A percentile compares a stretch with the other conserved stretches of the same genome.
Evolutionary conservation across 805 yeast species (phyloP).

Genomic region (Schizosaccharomyces lindneri): DNA sequence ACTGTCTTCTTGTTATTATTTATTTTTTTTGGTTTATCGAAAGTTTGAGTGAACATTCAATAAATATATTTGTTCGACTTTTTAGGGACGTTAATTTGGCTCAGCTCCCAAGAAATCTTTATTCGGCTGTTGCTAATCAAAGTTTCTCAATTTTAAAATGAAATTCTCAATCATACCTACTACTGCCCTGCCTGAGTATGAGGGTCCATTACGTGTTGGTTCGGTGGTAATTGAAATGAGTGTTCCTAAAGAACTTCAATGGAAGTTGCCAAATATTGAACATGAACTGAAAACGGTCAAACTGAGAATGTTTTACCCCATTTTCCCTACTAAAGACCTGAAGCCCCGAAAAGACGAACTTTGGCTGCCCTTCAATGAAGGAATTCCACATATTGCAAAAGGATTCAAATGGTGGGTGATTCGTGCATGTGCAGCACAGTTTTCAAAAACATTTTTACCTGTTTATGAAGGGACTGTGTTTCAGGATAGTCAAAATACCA

Average conservation of each 20-base stretch:
- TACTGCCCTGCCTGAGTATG: constrained; percentile 6
- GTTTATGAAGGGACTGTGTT: neutral
- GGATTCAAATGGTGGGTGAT: constrained; percentile 4
- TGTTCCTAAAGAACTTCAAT: constrained; percentile 3
- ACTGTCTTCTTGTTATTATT: no score
- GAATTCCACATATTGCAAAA: constrained; percentile 7
- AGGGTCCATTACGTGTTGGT: constrained; percentile 10
- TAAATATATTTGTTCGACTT: no score
- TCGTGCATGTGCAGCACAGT: constrained; percentile 3
- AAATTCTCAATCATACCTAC: neutral
- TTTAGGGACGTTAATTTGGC: no score
- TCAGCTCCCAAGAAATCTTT: no score
- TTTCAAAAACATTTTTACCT: constrained; percentile 1
- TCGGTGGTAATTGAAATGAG: constrained; percentile 7
- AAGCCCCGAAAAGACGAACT: neutral
- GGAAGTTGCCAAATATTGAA: neutral
- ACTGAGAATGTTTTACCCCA: constrained; percentile 10
- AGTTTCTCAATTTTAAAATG: neutral
- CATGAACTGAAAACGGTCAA: constrained; percentile 8
- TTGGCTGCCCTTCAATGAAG: constrained; percentile 5
- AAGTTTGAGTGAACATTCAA: no score
- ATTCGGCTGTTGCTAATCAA: neutral
- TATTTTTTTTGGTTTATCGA: no score
- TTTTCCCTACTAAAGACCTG: neutral
- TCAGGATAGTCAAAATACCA: constrained; percentile 2